These are phyloP conservation scores for Pseudocercospora crystallina DNA, from an alignment of 2,329 filamentous ascomycete species.

Conservation along the genomic window DNA sequence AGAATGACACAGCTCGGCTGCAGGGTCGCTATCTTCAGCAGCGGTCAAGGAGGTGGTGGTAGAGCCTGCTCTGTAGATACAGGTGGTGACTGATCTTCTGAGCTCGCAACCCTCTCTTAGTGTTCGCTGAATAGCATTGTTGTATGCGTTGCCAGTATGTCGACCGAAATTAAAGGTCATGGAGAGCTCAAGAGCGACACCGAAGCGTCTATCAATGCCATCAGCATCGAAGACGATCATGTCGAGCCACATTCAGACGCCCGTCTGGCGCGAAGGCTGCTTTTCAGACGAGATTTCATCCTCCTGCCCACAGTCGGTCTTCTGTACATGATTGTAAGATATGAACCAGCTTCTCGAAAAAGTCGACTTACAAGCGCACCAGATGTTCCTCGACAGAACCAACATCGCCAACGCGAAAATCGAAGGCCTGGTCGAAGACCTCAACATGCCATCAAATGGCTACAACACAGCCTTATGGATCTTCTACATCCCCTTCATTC, in stretches of 20 bases:
- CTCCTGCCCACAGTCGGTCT: slow-evolving; percentile 8
- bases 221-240: slow-evolving; percentile 6
- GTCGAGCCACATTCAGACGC: not conserved
- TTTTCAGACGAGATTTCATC: slow-evolving; percentile 9
- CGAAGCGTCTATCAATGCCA: not conserved
- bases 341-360: not conserved
- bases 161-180: not conserved
- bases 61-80: no score
- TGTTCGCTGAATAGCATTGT: no score
- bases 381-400: slow-evolving; percentile 15
- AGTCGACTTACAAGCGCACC: not conserved
- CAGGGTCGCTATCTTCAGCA: no score
- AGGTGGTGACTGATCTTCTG: no score
- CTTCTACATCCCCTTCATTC: slow-evolving; percentile 12
- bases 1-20: no score
- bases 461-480: slow-evolving; percentile 15
- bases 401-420: slow-evolving; percentile 16
- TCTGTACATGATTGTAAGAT: slow-evolving; percentile 15
- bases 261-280: slow-evolving; percentile 1
- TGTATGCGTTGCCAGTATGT: not conserved
- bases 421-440: slow-evolving; percentile 6
- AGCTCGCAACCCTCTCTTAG: no score
- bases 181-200: not conserved
- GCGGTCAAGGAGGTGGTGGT: no score
- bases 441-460: slow-evolving; percentile 11